phyloP scores from a whole-genome alignment of 2,329 filamentous ascomycete genomes.

The Fusarium miscanthi region DNA sequence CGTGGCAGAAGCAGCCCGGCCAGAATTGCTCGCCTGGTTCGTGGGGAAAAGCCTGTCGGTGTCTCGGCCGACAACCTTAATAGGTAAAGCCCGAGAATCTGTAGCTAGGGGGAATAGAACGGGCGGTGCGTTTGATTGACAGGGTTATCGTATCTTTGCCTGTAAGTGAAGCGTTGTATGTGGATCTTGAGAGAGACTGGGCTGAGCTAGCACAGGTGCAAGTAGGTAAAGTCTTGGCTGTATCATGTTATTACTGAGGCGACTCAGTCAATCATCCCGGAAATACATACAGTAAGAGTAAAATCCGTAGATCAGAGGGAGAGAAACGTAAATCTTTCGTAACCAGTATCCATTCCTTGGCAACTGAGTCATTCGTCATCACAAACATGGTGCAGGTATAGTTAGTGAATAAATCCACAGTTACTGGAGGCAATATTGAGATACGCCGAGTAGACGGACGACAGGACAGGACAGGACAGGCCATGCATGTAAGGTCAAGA shows the following conservation, averaged over 20 bases:
- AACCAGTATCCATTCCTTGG: neutral
- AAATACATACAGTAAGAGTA: neutral
- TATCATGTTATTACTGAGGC: neutral
- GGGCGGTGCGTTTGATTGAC: neutral
- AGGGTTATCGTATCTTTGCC: neutral
- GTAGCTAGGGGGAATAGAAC: conserved; percentile 3
- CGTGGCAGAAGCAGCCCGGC: neutral
- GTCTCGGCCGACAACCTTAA: conserved; percentile 4
- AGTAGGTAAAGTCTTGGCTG: neutral
- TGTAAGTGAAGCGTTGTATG: neutral
- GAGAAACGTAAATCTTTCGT: neutral
- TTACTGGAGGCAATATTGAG: neutral
- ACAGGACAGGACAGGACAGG: neutral
- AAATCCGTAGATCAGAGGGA: neutral
- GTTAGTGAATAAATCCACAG: neutral
- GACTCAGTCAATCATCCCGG: neutral
- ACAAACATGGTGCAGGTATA: neutral
- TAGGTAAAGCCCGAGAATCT: neutral
- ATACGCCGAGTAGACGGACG: neutral
- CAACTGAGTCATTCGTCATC: conserved; percentile 6
- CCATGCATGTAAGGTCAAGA: neutral
- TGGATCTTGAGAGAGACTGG: neutral
- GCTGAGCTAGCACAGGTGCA: neutral
- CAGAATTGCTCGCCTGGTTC: neutral
- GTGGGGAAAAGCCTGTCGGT: conserved; percentile 8